Percentiles rank a stretch among this genome's conserved stretches.
These are phyloP conservation scores for Millerozyma miso DNA, from an alignment of 805 yeast genomes.

Conservation along the genomic window DNA sequence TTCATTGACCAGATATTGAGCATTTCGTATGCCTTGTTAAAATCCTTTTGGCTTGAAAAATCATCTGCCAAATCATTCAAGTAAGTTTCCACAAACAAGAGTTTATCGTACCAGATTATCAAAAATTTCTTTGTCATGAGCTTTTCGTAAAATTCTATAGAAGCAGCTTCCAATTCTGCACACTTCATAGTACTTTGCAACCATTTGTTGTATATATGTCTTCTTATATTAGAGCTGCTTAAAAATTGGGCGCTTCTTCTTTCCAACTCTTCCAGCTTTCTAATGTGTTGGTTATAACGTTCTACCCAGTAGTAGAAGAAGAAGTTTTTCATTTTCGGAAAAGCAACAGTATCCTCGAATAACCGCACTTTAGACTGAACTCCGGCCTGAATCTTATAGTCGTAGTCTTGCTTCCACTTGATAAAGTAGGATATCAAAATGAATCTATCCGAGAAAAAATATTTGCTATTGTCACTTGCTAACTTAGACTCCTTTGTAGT, in stretches of 20 bases:
- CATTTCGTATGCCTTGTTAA: conserved; percentile 19
- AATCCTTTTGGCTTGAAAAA: conserved; percentile 23
- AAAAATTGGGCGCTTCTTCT: conserved; percentile 5
- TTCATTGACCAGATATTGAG: conserved; percentile 36
- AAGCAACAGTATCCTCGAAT: conserved; percentile 13
- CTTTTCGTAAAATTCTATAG: conserved; percentile 15
- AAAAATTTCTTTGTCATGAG: conserved; percentile 23
- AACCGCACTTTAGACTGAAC: conserved; percentile 13
- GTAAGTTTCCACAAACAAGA: conserved; percentile 16
- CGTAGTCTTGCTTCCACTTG: conserved; percentile 22
- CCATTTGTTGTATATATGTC: conserved; percentile 13
- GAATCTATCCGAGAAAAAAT: neutral
- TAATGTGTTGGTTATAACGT: conserved; percentile 12
- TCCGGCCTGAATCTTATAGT: conserved; percentile 16
- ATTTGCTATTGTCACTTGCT: neutral
- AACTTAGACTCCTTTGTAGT: neutral
- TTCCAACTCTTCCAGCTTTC: conserved; percentile 8
- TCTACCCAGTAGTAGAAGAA: conserved; percentile 19
- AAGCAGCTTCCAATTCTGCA: conserved; percentile 3
- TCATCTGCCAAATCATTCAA: conserved; percentile 30
- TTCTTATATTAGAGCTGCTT: conserved; percentile 2
- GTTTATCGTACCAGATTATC: conserved; percentile 33
- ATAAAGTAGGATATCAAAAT: conserved; percentile 5
- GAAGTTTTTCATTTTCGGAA: conserved; percentile 10
- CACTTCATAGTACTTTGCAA: conserved; percentile 1